Conservation (phyloP, 345 rosid genomes). For the Citrus mangshanensis region DNA sequence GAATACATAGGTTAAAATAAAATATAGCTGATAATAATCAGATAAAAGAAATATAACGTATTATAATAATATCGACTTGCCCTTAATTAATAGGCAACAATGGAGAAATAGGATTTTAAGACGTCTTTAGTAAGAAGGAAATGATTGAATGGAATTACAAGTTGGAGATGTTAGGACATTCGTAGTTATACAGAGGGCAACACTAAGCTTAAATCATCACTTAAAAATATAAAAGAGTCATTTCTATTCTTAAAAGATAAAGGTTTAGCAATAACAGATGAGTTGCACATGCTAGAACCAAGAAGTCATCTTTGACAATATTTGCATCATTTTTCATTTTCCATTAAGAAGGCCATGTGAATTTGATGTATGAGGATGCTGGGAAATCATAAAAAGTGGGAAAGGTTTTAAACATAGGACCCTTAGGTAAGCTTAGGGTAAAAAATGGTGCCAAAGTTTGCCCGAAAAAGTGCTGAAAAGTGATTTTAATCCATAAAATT, state of each 20-base stretch:
- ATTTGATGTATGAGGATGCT: not conserved
- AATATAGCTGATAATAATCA: not conserved
- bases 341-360: not conserved
- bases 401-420: not conserved
- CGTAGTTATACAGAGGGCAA: not conserved
- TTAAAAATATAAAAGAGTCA: not conserved
- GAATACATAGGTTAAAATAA: not conserved
- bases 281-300: not conserved
- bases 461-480: not conserved
- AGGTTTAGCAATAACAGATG: not conserved
- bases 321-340: not conserved
- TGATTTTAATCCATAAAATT: not conserved
- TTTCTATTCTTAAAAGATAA: not conserved
- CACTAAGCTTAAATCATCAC: not conserved
- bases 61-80: not conserved
- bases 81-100: not conserved
- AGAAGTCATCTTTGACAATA: not conserved
- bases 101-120: not conserved
- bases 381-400: not conserved
- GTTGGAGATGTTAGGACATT: not conserved
- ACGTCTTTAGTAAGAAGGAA: not conserved
- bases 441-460: not conserved
- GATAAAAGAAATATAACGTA: not conserved
- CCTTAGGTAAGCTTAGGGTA: not conserved
- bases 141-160: not conserved